Evolutionary conservation across 768 basidiomycete genomes (phyloP).

Genomic region (Chalciporus chontae): DNA sequence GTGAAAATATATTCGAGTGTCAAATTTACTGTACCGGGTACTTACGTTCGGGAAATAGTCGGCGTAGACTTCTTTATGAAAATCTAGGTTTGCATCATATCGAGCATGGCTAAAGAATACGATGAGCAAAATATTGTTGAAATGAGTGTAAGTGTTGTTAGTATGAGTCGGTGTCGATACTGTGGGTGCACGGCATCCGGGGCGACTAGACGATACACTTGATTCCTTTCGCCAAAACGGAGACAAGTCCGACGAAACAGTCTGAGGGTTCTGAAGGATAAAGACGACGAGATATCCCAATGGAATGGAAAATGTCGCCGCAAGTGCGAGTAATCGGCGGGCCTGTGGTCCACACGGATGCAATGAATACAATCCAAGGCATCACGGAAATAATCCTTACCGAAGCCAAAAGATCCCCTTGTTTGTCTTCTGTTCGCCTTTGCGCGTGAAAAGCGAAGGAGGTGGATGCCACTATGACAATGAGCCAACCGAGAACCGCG

Average conservation of each 20-base stretch:
- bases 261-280: neutral
- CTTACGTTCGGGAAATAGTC: conserved; percentile 50
- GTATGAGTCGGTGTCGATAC: conserved; percentile 18
- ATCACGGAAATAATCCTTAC: conserved; percentile 5
- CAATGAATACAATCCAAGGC: neutral
- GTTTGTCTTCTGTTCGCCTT: neutral
- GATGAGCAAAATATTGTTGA: conserved; percentile 41
- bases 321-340: neutral
- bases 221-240: neutral
- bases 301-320: neutral
- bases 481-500: conserved; percentile 18
- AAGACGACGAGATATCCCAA: neutral
- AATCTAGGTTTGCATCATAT: conserved; percentile 45
- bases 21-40: neutral
- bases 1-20: neutral
- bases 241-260: neutral
- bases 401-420: conserved; percentile 8
- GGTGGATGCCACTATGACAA: conserved; percentile 19
- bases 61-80: conserved; percentile 43
- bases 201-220: neutral
- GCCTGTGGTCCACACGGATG: conserved; percentile 2
- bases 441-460: conserved; percentile 4
- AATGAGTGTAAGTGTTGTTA: conserved; percentile 31
- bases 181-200: conserved; percentile 16
- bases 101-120: conserved; percentile 51